A percentile compares a stretch with the other conserved stretches of the same genome.
phyloP scores from a whole-genome alignment of 108 stramenopile genomes.

The Nannochloropsis gaditana region DNA sequence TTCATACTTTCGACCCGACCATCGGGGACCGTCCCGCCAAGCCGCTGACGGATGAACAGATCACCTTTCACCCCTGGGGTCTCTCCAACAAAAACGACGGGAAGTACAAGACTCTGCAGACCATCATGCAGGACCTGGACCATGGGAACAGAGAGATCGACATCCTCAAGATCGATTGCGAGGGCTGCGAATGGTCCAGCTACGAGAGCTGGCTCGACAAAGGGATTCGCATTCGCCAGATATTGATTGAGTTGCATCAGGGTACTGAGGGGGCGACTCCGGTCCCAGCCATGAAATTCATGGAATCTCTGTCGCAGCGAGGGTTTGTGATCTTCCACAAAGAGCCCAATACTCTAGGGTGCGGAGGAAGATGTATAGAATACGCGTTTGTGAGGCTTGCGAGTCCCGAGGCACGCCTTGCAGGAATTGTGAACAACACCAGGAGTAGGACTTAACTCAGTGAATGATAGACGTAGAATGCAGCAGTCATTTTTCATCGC shows the following conservation, averaged over 20 bases:
- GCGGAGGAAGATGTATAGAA: background rate
- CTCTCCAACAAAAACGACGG: conserved; percentile 36
- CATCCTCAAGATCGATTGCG: conserved; percentile 62
- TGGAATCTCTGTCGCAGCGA: background rate
- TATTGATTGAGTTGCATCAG: background rate
- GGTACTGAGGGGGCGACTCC: background rate
- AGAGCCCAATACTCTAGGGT: background rate
- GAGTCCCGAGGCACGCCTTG: no score
- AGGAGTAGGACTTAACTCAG: no score
- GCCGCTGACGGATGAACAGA: conserved; percentile 22
- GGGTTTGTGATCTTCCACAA: background rate
- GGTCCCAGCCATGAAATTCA: background rate
- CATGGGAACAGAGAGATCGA: conserved; percentile 60
- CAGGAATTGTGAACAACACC: no score
- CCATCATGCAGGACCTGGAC: conserved; percentile 56
- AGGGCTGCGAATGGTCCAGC: conserved; percentile 58
- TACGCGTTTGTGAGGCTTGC: background rate
- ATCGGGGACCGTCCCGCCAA: conserved; percentile 1
- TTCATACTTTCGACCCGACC: conserved; percentile 61
- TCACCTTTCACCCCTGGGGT: conserved; percentile 59
- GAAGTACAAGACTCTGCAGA: conserved; percentile 38
- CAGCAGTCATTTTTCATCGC: no score
- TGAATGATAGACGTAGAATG: no score
- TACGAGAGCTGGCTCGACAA: conserved; percentile 37
- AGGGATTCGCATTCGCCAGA: background rate